Evolutionary conservation across 345 rosid genomes (phyloP).

Genomic region (Heritiera fomes): DNA sequence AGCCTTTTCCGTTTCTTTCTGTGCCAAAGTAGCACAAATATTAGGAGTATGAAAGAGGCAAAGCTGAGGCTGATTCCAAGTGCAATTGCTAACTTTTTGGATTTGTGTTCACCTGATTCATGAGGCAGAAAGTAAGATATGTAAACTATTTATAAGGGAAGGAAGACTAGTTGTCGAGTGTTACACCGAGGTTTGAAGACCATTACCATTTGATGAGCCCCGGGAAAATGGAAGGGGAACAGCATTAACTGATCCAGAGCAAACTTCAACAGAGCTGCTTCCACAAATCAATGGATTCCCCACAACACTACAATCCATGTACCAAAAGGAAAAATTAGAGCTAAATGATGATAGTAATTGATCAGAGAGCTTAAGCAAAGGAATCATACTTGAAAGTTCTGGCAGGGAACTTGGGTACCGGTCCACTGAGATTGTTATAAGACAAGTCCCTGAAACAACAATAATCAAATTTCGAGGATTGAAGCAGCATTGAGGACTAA

Average conservation of each 20-base stretch:
- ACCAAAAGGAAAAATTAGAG: conserved; percentile 10
- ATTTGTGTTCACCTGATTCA: conserved; percentile 47
- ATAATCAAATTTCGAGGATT: conserved; percentile 13
- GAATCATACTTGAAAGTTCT: conserved; percentile 73
- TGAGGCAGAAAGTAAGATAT: background rate
- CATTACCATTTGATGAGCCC: conserved; percentile 57
- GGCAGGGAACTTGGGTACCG: conserved; percentile 71
- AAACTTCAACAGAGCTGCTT: conserved; percentile 48
- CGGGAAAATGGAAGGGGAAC: conserved; percentile 56
- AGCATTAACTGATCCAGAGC: conserved; percentile 60
- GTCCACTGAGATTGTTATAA: conserved; percentile 90
- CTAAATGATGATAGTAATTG: background rate
- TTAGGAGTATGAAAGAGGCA: conserved; percentile 46
- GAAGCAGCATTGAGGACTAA: background rate
- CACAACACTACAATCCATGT: conserved; percentile 57
- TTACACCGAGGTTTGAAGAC: background rate
- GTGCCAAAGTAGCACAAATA: conserved; percentile 56
- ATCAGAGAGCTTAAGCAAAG: conserved; percentile 11
- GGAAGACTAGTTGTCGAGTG: background rate
- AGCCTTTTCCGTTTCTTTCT: conserved; percentile 48
- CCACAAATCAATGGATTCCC: conserved; percentile 86
- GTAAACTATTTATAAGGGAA: background rate
- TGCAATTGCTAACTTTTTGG: conserved; percentile 66
- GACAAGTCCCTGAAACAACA: conserved; percentile 73
- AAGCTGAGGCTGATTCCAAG: conserved; percentile 70